A percentile compares a stretch with the other conserved stretches of the same genome.
Conservation (phyloP, 2,329 filamentous ascomycete genomes). For the Aspergillus ochraceus region DNA sequence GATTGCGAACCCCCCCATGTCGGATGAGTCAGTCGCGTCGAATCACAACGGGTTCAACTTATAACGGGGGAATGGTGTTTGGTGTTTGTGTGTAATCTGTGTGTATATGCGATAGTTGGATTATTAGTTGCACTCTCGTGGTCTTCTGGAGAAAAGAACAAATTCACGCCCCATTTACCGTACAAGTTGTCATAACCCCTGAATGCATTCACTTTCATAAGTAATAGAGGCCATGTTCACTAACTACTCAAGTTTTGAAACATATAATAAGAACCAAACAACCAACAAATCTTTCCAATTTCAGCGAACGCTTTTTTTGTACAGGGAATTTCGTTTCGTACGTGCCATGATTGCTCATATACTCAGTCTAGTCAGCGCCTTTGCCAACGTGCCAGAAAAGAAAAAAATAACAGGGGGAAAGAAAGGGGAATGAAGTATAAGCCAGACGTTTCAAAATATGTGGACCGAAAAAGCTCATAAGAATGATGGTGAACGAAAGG, state of each 20-base stretch:
- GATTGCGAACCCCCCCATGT: neutral
- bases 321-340: neutral
- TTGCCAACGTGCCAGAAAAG: neutral
- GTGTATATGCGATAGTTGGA: neutral
- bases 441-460: neutral
- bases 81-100: slow-evolving; percentile 12
- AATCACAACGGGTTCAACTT: neutral
- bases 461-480: neutral
- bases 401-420: neutral
- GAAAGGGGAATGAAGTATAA: neutral
- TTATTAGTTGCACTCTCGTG: neutral
- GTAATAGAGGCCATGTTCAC: too few relatives aligned
- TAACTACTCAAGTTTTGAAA: too few relatives aligned
- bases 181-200: too few relatives aligned
- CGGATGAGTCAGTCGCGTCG: neutral
- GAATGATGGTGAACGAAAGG: neutral
- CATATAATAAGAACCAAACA: too few relatives aligned
- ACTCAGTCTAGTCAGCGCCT: neutral
- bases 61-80: slow-evolving; percentile 8
- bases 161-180: too few relatives aligned
- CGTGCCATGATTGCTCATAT: neutral
- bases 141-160: neutral
- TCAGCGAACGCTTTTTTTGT: neutral
- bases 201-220: too few relatives aligned
- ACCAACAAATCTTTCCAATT: too few relatives aligned